Percentiles rank a stretch among this genome's conserved stretches.
Evolutionary conservation across 345 rosid species (phyloP).

Genomic region (Populus simonii): DNA sequence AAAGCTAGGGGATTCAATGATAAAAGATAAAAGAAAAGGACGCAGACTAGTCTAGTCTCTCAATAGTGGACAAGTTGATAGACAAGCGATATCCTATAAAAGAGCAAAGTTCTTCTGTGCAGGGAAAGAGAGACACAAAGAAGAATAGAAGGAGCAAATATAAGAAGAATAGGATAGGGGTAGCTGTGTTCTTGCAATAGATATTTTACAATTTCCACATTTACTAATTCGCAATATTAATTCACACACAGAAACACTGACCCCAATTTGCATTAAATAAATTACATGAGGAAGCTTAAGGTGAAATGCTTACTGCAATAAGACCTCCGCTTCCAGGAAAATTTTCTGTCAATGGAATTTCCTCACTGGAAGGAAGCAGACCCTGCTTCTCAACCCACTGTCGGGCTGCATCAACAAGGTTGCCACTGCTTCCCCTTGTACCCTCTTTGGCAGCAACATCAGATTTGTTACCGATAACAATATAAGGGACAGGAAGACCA

Average conservation of each 20-base stretch:
- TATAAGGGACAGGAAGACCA: slow-evolving; percentile 95
- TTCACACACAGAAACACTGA: neutral
- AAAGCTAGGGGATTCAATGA: neutral
- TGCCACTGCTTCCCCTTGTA: slow-evolving; percentile 91
- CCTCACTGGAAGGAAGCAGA: slow-evolving; percentile 83
- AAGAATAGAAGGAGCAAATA: neutral
- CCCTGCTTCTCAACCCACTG: slow-evolving; percentile 99
- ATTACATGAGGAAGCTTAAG: neutral
- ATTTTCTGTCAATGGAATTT: slow-evolving; percentile 91
- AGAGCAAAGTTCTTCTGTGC: neutral
- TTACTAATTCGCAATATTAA: neutral
- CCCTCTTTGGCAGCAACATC: slow-evolving; percentile 93
- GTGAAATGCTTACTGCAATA: slow-evolving; percentile 57
- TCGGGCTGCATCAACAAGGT: slow-evolving; percentile 96
- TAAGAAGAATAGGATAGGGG: neutral
- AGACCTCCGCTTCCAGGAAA: slow-evolving; percentile 87
- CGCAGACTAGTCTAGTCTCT: neutral
- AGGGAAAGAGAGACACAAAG: neutral
- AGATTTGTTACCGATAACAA: slow-evolving; percentile 93
- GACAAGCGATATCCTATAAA: neutral
- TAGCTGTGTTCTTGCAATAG: neutral
- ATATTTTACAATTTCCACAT: neutral
- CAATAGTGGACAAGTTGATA: neutral
- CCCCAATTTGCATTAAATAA: neutral
- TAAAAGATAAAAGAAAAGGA: neutral